A percentile compares a stretch with the other conserved stretches of the same genome.
Conservation (phyloP, 345 rosid species). For the Anacardium occidentale region DNA sequence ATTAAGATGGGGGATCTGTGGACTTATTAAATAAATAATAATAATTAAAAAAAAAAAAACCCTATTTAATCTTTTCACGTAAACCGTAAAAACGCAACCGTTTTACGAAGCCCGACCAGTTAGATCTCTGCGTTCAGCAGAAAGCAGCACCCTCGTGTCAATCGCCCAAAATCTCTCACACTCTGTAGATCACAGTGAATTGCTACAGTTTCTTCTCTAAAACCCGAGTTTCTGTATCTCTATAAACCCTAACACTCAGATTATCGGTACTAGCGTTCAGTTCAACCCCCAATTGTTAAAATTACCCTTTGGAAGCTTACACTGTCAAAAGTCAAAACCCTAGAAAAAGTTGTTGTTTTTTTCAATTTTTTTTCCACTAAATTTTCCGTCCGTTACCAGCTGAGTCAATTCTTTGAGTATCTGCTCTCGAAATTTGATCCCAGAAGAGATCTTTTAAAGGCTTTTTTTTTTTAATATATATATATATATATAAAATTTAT, state of each 20-base stretch:
- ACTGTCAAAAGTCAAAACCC: slow-evolving; percentile 3
- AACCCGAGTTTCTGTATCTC: slow-evolving; percentile 15
- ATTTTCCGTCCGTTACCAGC: slow-evolving; percentile 6
- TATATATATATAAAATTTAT: no score
- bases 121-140: slow-evolving; percentile 13
- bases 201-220: slow-evolving; percentile 1
- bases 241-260: slow-evolving; percentile 8
- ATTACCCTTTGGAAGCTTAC: background rate
- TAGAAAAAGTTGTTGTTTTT: background rate
- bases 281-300: background rate
- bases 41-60: no score
- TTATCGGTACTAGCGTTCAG: background rate
- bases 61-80: no score
- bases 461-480: background rate
- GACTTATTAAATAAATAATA: background rate
- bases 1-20: background rate
- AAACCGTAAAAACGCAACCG: slow-evolving; percentile 21
- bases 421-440: background rate
- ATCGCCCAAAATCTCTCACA: slow-evolving; percentile 24
- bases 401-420: slow-evolving; percentile 11
- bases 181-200: slow-evolving; percentile 21
- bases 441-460: background rate
- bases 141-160: slow-evolving; percentile 9
- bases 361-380: background rate
- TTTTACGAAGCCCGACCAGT: slow-evolving; percentile 17